phyloP scores from a whole-genome alignment of 2,329 filamentous ascomycete genomes.

The Xylaria sp. region DNA sequence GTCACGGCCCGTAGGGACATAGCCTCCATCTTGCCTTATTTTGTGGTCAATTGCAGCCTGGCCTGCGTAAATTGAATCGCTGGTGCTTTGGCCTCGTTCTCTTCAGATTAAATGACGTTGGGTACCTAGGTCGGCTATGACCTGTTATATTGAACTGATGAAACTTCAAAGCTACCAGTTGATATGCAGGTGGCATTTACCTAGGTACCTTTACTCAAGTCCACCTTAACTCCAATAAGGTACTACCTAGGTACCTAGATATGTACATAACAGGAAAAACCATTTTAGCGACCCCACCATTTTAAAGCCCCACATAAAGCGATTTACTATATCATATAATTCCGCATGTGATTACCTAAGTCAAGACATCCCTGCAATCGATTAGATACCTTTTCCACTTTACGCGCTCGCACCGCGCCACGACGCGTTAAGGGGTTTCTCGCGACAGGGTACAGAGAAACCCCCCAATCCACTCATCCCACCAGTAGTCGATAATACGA shows the following conservation, averaged over 20 bases:
- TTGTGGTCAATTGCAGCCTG: constrained; percentile 3
- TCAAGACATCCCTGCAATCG: constrained; percentile 6
- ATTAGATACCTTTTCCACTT: constrained; percentile 46
- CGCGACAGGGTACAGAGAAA: constrained; percentile 34
- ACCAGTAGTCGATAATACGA: background rate
- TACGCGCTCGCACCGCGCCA: constrained; percentile 49
- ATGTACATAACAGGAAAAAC: background rate
- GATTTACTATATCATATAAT: constrained; percentile 4
- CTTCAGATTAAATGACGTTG: constrained; percentile 1
- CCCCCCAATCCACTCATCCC: constrained; percentile 22
- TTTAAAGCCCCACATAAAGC: constrained; percentile 12
- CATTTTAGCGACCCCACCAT: constrained; percentile 38
- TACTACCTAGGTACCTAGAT: constrained; percentile 21
- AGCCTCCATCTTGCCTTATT: constrained; percentile 68
- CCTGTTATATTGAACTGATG: background rate
- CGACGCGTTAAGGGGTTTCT: constrained; percentile 42
- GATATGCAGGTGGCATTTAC: constrained; percentile 26
- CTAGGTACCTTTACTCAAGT: constrained; percentile 9
- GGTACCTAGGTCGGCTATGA: constrained; percentile 2
- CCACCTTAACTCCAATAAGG: constrained; percentile 26
- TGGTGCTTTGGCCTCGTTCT: constrained; percentile 2
- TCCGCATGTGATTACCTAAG: background rate
- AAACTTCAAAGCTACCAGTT: constrained; percentile 11
- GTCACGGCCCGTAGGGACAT: constrained; percentile 82
- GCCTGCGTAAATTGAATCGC: constrained; percentile 6